phyloP scores from a whole-genome alignment of 2,329 filamentous ascomycete genomes.

The Alternaria burnsii region DNA sequence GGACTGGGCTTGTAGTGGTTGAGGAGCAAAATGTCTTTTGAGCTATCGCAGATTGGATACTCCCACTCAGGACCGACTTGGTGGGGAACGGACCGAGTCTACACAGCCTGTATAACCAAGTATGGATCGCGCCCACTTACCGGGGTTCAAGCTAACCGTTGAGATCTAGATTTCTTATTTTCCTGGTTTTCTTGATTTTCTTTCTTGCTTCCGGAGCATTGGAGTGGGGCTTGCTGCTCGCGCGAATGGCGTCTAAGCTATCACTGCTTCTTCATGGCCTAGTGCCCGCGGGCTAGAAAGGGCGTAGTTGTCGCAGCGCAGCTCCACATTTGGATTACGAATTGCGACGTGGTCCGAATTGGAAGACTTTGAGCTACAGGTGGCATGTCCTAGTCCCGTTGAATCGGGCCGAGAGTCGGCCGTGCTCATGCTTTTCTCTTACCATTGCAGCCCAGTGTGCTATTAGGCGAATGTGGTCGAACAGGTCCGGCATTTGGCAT shows the following conservation, averaged over 20 bases:
- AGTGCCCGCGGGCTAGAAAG: neutral
- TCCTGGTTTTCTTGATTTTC: neutral
- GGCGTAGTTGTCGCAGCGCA: neutral
- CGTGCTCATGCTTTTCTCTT: neutral
- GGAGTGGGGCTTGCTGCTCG: neutral
- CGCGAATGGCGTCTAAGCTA: neutral
- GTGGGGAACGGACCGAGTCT: neutral
- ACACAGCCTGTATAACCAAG: neutral
- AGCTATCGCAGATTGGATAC: neutral
- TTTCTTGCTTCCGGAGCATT: neutral
- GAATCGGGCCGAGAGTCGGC: neutral
- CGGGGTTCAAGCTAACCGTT: neutral
- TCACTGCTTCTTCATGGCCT: neutral
- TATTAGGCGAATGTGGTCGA: neutral
- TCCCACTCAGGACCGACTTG: no score
- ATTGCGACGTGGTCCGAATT: constrained; percentile 3
- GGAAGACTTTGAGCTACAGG: neutral
- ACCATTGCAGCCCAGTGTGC: neutral
- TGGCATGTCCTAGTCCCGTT: neutral
- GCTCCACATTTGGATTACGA: constrained; percentile 1
- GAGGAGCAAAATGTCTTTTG: neutral
- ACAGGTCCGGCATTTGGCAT: neutral
- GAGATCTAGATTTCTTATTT: neutral
- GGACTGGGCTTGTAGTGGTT: neutral
- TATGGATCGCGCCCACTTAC: neutral